Conservation (phyloP, 2,329 filamentous ascomycete genomes). For the Pseudogymnoascus sp. region DNA sequence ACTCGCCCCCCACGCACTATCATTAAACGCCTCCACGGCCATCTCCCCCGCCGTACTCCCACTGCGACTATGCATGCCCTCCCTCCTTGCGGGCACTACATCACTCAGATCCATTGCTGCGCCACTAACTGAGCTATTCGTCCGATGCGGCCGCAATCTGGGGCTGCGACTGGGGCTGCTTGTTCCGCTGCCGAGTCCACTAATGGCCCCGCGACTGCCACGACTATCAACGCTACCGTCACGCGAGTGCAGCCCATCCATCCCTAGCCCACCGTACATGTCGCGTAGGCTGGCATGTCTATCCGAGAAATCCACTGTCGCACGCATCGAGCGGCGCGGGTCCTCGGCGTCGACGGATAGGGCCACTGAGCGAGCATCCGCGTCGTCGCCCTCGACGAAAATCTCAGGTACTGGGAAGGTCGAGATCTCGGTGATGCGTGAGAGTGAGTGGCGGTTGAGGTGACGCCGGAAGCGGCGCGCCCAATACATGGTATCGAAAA, state of each 20-base stretch:
- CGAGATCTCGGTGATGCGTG: constrained; percentile 71
- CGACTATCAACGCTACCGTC: background rate
- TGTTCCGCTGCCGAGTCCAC: background rate
- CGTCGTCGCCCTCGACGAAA: constrained; percentile 72
- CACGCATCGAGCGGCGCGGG: constrained; percentile 21
- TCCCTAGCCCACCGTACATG: background rate
- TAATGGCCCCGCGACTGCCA: background rate
- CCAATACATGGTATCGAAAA: constrained; percentile 90
- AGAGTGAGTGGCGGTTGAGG: constrained; percentile 63
- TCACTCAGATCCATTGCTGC: background rate
- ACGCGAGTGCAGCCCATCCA: background rate
- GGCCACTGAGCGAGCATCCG: constrained; percentile 15
- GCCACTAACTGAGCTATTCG: constrained; percentile 4
- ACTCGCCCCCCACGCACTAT: constrained; percentile 89
- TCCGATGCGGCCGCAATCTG: constrained; percentile 2
- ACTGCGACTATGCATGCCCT: constrained; percentile 44
- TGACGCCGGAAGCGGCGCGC: constrained; percentile 72
- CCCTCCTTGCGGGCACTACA: constrained; percentile 18
- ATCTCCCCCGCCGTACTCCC: constrained; percentile 67
- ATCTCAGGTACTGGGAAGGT: constrained; percentile 84
- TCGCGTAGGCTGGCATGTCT: constrained; percentile 16
- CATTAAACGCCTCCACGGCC: constrained; percentile 77
- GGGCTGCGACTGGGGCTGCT: background rate
- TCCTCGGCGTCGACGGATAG: constrained; percentile 20
- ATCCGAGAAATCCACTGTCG: background rate